Conservation (phyloP, 139 green algal species). For the Micractinium conductrix region DNA sequence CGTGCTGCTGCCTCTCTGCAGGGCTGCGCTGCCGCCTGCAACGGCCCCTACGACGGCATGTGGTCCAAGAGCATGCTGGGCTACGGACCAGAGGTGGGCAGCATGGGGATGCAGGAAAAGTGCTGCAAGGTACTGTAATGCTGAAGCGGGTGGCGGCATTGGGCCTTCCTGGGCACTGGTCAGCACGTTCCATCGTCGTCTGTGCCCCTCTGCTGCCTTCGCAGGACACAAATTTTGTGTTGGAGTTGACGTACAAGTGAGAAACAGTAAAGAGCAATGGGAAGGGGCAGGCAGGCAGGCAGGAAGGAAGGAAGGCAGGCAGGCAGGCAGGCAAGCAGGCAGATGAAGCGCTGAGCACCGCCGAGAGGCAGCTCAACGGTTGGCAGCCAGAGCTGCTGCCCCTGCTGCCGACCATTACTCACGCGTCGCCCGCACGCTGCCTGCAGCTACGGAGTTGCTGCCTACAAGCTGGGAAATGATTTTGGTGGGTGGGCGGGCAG, state of each 20-base stretch:
- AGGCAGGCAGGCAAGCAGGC: not conserved
- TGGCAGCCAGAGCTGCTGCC: no score
- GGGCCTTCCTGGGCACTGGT: no score
- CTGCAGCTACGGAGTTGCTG: conserved; percentile 55
- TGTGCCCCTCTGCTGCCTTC: not conserved
- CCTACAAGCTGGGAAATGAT: conserved; percentile 63
- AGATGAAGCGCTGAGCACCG: no score
- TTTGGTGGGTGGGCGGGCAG: no score
- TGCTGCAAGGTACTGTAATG: no score
- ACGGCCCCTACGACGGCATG: conserved; percentile 60
- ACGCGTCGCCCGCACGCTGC: not conserved
- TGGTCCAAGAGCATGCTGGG: conserved; percentile 48
- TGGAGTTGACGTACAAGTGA: conserved; percentile 58
- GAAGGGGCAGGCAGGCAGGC: not conserved
- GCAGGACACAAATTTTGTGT: conserved; percentile 54
- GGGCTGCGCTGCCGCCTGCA: conserved; percentile 60
- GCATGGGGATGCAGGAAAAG: no score
- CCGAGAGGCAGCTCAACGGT: no score
- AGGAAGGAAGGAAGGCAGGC: not conserved
- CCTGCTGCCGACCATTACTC: not conserved
- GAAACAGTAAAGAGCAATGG: not conserved
- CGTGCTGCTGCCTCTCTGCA: no score
- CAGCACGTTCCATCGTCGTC: no score
- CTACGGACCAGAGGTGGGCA: conserved; percentile 29
- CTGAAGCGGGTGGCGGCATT: no score